phyloP scores from a whole-genome alignment of 495 filamentous ascomycete genomes.

The Talaromyces liani region DNA sequence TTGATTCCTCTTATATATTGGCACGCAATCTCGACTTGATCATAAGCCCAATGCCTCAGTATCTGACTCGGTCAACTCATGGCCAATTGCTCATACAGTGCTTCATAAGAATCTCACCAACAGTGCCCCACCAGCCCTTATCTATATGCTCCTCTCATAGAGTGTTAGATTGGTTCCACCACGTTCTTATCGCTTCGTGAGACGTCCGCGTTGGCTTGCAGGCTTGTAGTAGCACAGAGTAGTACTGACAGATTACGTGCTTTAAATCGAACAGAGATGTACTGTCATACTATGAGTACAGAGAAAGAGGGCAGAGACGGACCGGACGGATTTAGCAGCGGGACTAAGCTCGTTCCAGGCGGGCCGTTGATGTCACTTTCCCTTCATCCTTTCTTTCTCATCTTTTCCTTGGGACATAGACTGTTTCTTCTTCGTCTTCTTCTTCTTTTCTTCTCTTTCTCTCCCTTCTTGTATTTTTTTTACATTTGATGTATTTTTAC shows the following conservation, averaged over 20 bases:
- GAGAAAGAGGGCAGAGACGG: background rate
- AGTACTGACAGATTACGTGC: background rate
- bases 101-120: background rate
- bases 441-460: background rate
- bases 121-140: background rate
- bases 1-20: background rate
- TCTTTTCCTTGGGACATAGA: conserved; percentile 11
- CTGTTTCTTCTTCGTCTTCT: background rate
- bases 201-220: background rate
- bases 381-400: conserved; percentile 19
- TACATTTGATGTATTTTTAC: background rate
- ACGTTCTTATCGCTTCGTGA: background rate
- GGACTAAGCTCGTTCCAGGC: background rate
- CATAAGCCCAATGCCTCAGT: background rate
- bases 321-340: background rate
- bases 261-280: background rate
- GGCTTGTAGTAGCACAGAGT: background rate
- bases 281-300: no score
- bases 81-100: background rate
- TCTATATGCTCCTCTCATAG: background rate
- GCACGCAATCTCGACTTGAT: background rate
- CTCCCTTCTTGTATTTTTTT: background rate
- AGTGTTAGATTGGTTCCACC: background rate
- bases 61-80: background rate
- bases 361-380: conserved; percentile 14